Conservation (phyloP, 2,329 filamentous ascomycete genomes). For the Phialemonium atrogriseum region DNA sequence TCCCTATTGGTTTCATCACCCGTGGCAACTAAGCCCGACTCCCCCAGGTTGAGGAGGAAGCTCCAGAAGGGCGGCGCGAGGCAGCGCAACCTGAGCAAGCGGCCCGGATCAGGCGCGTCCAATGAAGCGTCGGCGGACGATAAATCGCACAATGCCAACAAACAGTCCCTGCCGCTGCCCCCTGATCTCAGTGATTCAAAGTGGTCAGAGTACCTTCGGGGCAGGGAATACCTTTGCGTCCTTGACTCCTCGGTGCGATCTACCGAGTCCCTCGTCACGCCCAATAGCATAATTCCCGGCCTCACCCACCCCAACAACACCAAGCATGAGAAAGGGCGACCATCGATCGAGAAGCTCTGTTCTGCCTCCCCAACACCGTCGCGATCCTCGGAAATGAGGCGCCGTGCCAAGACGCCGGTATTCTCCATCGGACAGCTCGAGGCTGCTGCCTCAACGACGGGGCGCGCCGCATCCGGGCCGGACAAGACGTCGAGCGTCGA, state of each 20-base stretch:
- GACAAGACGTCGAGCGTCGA: conserved; percentile 34
- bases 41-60: conserved; percentile 20
- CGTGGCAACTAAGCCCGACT: conserved; percentile 9
- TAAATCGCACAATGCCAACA: conserved; percentile 11
- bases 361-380: too few relatives aligned
- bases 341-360: conserved; percentile 2
- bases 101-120: conserved; percentile 8
- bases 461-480: conserved; percentile 12
- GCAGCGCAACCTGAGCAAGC: conserved; percentile 8
- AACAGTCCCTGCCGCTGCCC: conserved; percentile 13
- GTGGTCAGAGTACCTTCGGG: conserved; percentile 22
- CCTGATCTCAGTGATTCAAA: conserved; percentile 25
- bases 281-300: conserved; percentile 21
- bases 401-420: conserved; percentile 44
- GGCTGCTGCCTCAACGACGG: conserved; percentile 11
- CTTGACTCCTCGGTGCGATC: conserved; percentile 12
- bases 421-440: conserved; percentile 42
- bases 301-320: conserved; percentile 24
- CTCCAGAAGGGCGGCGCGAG: conserved; percentile 22
- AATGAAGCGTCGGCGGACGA: conserved; percentile 8
- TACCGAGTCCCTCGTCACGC: conserved; percentile 5
- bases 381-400: too few relatives aligned
- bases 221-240: conserved; percentile 15
- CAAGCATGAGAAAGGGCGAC: conserved; percentile 14
- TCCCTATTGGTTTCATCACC: conserved; percentile 13